A percentile compares a stretch with the other conserved stretches of the same genome.
Conservation (phyloP, 129 eudicot species). For the Flaveria bidentis region DNA sequence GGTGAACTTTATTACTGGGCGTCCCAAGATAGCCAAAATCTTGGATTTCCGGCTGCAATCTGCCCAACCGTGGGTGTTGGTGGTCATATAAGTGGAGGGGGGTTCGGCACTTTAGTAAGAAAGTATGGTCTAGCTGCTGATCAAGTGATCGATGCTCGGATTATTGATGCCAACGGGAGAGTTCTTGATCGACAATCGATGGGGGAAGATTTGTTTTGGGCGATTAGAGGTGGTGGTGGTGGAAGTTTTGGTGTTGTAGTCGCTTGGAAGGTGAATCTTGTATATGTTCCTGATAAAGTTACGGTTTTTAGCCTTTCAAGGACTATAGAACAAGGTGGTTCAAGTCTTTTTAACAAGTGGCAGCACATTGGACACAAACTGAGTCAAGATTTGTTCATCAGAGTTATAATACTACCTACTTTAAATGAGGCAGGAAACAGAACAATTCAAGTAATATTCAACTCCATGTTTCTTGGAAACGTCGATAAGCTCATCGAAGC, state of each 20-base stretch:
- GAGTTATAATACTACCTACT: slow-evolving; percentile 20
- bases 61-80: slow-evolving; percentile 21
- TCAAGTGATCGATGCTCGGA: slow-evolving; percentile 24
- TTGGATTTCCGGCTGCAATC: slow-evolving; percentile 31
- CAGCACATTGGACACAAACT: slow-evolving; percentile 19
- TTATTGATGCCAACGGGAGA: slow-evolving; percentile 26
- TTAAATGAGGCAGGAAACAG: background rate
- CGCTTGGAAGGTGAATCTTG: slow-evolving; percentile 19
- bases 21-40: slow-evolving; percentile 18
- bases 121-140: slow-evolving; percentile 20
- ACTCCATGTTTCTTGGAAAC: slow-evolving; percentile 8
- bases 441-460: background rate
- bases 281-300: slow-evolving; percentile 28
- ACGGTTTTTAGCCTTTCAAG: slow-evolving; percentile 21
- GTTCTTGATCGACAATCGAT: slow-evolving; percentile 6
- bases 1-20: slow-evolving; percentile 31
- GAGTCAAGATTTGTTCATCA: slow-evolving; percentile 22
- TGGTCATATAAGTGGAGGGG: slow-evolving; percentile 25
- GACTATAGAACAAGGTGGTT: slow-evolving; percentile 27
- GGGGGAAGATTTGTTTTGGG: slow-evolving; percentile 28
- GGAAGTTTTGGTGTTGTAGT: slow-evolving; percentile 21
- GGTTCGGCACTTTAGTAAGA: slow-evolving; percentile 13
- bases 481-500: background rate
- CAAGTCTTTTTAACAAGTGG: slow-evolving; percentile 29
- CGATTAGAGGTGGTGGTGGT: slow-evolving; percentile 25